phyloP scores from a whole-genome alignment of 2,329 filamentous ascomycete species.

The Hyphodiscus sp. region DNA sequence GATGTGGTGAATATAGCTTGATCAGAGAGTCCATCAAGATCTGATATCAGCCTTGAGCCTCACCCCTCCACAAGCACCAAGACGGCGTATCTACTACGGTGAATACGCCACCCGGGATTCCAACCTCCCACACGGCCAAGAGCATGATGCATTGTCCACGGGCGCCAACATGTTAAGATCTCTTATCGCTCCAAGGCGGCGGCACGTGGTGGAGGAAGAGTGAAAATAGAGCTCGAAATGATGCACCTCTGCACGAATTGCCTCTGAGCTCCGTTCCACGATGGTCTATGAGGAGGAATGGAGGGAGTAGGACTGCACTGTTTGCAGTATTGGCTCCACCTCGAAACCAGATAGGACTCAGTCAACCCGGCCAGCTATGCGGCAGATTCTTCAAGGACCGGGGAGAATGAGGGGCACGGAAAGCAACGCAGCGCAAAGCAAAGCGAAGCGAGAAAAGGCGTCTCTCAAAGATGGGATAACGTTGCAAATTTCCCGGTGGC shows the following conservation, averaged over 20 bases:
- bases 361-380: not conserved
- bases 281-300: slow-evolving; percentile 4
- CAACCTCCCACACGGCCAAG: not conserved
- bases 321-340: not conserved
- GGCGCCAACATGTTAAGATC: not conserved
- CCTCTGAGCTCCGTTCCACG: not conserved
- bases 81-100: not conserved
- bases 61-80: not conserved
- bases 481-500: not conserved
- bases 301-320: not conserved
- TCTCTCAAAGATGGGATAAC: not conserved
- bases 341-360: not conserved
- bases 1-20: not conserved
- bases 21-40: not conserved
- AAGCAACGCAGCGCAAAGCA: too few species aligned
- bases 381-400: not conserved
- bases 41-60: not conserved
- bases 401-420: not conserved
- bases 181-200: not conserved
- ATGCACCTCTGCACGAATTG: slow-evolving; percentile 2
- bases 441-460: not conserved
- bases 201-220: not conserved
- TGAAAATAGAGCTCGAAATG: not conserved
- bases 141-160: not conserved
- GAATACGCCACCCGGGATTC: not conserved